A percentile compares a stretch with the other conserved stretches of the same genome.
These are phyloP conservation scores for Tuctoria greenei DNA, from an alignment of 176 grass and related monocot species.

Conservation along the genomic window DNA sequence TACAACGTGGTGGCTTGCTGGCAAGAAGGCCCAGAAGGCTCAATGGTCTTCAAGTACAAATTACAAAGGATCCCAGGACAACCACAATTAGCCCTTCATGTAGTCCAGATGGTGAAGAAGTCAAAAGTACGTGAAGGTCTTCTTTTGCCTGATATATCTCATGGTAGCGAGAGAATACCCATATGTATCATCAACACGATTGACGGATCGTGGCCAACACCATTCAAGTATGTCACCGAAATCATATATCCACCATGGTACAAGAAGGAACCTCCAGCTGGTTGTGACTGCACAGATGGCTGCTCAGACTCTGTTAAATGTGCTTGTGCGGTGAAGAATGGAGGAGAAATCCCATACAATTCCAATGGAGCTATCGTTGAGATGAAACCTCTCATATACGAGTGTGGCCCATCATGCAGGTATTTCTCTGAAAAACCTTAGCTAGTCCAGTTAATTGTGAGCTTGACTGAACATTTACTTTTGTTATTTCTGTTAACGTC, in stretches of 20 bases:
- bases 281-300: constrained; percentile 56
- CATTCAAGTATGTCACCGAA: constrained; percentile 58
- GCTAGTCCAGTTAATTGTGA: neutral
- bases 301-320: constrained; percentile 65
- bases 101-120: constrained; percentile 55
- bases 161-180: constrained; percentile 55
- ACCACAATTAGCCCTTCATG: constrained; percentile 64
- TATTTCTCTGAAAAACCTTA: neutral
- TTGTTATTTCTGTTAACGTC: neutral
- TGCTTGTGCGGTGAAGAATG: constrained; percentile 77
- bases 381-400: constrained; percentile 61
- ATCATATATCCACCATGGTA: constrained; percentile 57
- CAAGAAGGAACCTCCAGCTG: constrained; percentile 51
- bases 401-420: constrained; percentile 72
- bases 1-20: constrained; percentile 56
- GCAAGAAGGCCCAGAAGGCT: constrained; percentile 48
- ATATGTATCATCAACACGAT: constrained; percentile 62
- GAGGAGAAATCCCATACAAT: constrained; percentile 72
- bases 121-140: constrained; percentile 67
- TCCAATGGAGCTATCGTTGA: constrained; percentile 69
- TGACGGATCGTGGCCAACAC: constrained; percentile 46
- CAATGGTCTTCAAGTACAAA: constrained; percentile 57
- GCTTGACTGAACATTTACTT: neutral
- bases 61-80: constrained; percentile 57
- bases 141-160: constrained; percentile 60